Conservation (phyloP, 306 rosid genomes). For the Abrus pulchellus region DNA sequence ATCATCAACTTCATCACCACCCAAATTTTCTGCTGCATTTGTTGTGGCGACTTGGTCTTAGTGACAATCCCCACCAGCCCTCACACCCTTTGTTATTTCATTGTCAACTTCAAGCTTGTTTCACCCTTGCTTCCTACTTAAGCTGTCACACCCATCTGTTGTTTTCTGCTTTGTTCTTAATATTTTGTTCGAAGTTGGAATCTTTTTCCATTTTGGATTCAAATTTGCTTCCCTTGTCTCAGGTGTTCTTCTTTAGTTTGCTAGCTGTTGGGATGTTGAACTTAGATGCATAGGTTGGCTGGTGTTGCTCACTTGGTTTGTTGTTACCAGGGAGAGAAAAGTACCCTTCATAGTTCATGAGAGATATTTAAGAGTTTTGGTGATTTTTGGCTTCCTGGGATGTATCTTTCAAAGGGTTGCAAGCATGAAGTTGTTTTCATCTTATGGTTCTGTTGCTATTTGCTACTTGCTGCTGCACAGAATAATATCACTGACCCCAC, state of each 20-base stretch:
- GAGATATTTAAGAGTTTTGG: slow-evolving; percentile 44
- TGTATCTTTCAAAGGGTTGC: slow-evolving; percentile 67
- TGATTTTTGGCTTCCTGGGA: slow-evolving; percentile 45
- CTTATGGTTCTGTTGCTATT: slow-evolving; percentile 64
- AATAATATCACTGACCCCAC: slow-evolving; percentile 45
- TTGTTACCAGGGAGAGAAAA: slow-evolving; percentile 53
- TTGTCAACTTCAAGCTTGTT: slow-evolving; percentile 2
- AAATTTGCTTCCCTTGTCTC: slow-evolving; percentile 13
- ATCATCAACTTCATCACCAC: slow-evolving; percentile 1
- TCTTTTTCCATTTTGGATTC: slow-evolving; percentile 1
- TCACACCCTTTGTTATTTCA: not conserved
- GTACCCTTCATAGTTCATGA: slow-evolving; percentile 34
- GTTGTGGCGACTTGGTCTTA: slow-evolving; percentile 59
- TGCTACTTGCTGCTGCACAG: slow-evolving; percentile 55
- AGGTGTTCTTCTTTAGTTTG: not conserved
- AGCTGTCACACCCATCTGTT: slow-evolving; percentile 10
- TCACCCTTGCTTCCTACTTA: slow-evolving; percentile 16
- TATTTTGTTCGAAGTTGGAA: slow-evolving; percentile 31
- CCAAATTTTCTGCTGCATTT: slow-evolving; percentile 37
- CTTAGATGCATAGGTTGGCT: slow-evolving; percentile 10
- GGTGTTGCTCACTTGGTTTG: slow-evolving; percentile 43
- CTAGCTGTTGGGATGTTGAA: not conserved
- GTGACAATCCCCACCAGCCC: slow-evolving; percentile 11
- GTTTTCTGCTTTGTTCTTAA: not conserved
- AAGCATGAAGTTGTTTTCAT: slow-evolving; percentile 49